Conservation (phyloP, 129 eudicot species). For the Saussurea involucrata region DNA sequence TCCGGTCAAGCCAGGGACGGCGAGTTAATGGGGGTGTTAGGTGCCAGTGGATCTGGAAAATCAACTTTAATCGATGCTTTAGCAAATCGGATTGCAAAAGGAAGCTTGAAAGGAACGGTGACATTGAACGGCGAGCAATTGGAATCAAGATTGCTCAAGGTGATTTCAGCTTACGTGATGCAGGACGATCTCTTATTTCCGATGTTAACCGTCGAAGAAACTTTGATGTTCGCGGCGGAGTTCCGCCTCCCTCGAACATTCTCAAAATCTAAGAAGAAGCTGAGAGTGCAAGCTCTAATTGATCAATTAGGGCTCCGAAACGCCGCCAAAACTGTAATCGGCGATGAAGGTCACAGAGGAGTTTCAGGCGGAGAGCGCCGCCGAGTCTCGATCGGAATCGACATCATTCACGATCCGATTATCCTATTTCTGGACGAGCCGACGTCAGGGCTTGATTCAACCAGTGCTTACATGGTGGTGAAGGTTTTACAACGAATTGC, state of each 20-base stretch:
- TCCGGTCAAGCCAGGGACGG: slow-evolving; percentile 95
- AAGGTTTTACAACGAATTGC: slow-evolving; percentile 86
- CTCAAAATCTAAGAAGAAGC: slow-evolving; percentile 70
- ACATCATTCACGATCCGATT: slow-evolving; percentile 75
- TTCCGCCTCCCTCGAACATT: slow-evolving; percentile 71
- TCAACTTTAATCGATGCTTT: slow-evolving; percentile 87
- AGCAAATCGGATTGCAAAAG: slow-evolving; percentile 82
- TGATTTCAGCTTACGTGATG: slow-evolving; percentile 92
- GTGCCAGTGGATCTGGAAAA: slow-evolving; percentile 93
- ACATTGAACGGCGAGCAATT: slow-evolving; percentile 74
- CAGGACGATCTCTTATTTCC: slow-evolving; percentile 88
- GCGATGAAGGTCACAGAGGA: slow-evolving; percentile 96
- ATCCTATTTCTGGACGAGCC: slow-evolving; percentile 84
- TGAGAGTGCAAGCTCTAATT: slow-evolving; percentile 69
- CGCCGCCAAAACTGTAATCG: slow-evolving; percentile 86
- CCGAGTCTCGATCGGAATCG: slow-evolving; percentile 88
- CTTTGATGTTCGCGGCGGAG: slow-evolving; percentile 87
- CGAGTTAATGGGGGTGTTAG: slow-evolving; percentile 79
- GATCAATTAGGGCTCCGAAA: slow-evolving; percentile 82
- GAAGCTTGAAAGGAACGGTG: slow-evolving; percentile 66
- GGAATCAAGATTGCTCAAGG: slow-evolving; percentile 68
- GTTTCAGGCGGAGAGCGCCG: slow-evolving; percentile 97
- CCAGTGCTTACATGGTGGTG: slow-evolving; percentile 92
- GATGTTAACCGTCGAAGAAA: slow-evolving; percentile 92
- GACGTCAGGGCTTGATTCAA: slow-evolving; percentile 89